These are phyloP conservation scores for Limnanthes douglasii DNA, from an alignment of 345 rosid genomes.

Conservation along the genomic window DNA sequence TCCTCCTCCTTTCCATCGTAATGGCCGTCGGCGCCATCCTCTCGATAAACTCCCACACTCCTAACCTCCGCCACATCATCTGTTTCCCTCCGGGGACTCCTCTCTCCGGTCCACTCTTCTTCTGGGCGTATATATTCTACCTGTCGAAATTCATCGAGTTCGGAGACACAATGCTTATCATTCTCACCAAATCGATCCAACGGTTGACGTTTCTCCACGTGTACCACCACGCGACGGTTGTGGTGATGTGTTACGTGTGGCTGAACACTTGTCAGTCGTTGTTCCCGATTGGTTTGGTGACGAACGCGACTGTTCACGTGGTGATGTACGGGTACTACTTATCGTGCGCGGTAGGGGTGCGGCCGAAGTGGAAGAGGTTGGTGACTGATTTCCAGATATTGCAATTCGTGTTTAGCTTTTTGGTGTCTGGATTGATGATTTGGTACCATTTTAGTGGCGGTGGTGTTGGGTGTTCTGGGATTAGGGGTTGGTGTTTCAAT, in stretches of 20 bases:
- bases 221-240: slow-evolving; percentile 63
- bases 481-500: slow-evolving; percentile 55
- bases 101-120: slow-evolving; percentile 42
- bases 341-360: slow-evolving; percentile 33
- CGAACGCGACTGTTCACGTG: slow-evolving; percentile 51
- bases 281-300: slow-evolving; percentile 41
- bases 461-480: slow-evolving; percentile 56
- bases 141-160: slow-evolving; percentile 60
- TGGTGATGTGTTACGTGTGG: slow-evolving; percentile 66
- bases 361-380: slow-evolving; percentile 67
- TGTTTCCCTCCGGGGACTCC: slow-evolving; percentile 33
- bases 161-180: slow-evolving; percentile 40
- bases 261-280: slow-evolving; percentile 36
- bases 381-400: slow-evolving; percentile 67
- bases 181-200: slow-evolving; percentile 27
- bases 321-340: slow-evolving; percentile 59
- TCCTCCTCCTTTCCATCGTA: slow-evolving; percentile 38
- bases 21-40: slow-evolving; percentile 67
- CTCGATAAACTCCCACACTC: slow-evolving; percentile 15
- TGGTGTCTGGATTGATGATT: slow-evolving; percentile 33
- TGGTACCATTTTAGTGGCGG: slow-evolving; percentile 26
- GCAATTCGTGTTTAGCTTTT: slow-evolving; percentile 54
- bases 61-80: slow-evolving; percentile 10
- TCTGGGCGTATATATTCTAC: slow-evolving; percentile 62
- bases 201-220: slow-evolving; percentile 80